These are phyloP conservation scores for Colletotrichum noveboracense DNA, from an alignment of 2,329 filamentous ascomycete species.

Conservation along the genomic window DNA sequence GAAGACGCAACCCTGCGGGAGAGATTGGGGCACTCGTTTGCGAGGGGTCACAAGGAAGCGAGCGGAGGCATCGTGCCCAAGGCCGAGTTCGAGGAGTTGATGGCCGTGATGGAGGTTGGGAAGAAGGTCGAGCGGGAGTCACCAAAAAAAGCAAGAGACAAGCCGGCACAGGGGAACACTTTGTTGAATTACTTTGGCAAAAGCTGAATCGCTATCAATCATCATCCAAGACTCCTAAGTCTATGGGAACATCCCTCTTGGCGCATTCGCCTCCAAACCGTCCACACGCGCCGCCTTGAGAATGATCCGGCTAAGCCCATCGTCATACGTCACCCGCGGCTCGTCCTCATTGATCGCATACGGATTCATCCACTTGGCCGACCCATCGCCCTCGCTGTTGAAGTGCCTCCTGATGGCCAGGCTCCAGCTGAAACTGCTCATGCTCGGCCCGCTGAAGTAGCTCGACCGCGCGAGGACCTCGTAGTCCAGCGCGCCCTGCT, in stretches of 20 bases:
- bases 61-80: slow-evolving; percentile 66
- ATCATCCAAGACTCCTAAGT: not conserved
- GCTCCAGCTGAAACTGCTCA: not conserved
- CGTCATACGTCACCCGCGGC: not conserved
- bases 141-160: slow-evolving; percentile 26
- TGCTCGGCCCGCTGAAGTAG: not conserved
- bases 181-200: slow-evolving; percentile 61
- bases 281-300: not conserved
- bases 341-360: not conserved
- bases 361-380: not conserved
- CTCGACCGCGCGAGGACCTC: not conserved
- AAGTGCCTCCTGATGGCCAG: not conserved
- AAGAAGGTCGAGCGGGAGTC: slow-evolving; percentile 49
- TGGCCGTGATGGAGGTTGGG: slow-evolving; percentile 62
- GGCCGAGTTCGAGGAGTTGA: slow-evolving; percentile 69
- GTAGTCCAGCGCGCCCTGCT: not conserved
- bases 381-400: not conserved
- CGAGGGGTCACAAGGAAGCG: slow-evolving; percentile 70
- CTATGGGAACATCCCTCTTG: not conserved
- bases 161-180: slow-evolving; percentile 56
- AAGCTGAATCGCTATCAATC: not conserved
- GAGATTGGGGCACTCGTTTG: slow-evolving; percentile 67
- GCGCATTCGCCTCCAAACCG: not conserved
- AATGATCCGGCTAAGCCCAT: not conserved
- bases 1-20: slow-evolving; percentile 43